phyloP scores from a whole-genome alignment of 192 early-diverging fungal genomes.

The Linnemannia elongata region DNA sequence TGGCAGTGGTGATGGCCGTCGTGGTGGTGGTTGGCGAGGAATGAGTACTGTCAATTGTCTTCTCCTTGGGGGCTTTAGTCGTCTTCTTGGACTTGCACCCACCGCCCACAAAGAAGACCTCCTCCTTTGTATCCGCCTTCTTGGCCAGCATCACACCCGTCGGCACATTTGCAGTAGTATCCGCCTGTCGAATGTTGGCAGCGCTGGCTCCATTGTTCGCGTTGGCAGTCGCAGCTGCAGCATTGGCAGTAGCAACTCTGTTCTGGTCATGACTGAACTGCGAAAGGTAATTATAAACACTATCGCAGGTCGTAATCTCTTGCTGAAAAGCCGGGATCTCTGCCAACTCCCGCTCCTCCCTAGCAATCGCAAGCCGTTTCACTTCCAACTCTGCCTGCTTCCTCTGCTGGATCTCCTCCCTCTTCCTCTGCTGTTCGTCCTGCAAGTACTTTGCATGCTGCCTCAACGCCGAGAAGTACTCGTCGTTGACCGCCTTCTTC shows the following conservation, averaged over 20 bases:
- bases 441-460: slow-evolving; percentile 74
- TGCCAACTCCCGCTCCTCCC: slow-evolving; percentile 83
- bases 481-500: slow-evolving; percentile 71
- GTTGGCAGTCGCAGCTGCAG: slow-evolving; percentile 16
- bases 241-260: slow-evolving; percentile 29
- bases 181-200: slow-evolving; percentile 64
- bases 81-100: slow-evolving; percentile 64
- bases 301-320: slow-evolving; percentile 86
- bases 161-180: slow-evolving; percentile 69
- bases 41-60: slow-evolving; percentile 33
- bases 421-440: slow-evolving; percentile 71
- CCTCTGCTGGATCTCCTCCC: slow-evolving; percentile 70
- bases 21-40: neutral
- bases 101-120: slow-evolving; percentile 75
- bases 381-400: slow-evolving; percentile 73
- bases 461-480: slow-evolving; percentile 76
- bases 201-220: slow-evolving; percentile 44
- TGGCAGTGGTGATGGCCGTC: neutral
- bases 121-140: slow-evolving; percentile 79
- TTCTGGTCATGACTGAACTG: slow-evolving; percentile 29
- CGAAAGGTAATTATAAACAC: slow-evolving; percentile 77
- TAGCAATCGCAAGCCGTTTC: slow-evolving; percentile 70
- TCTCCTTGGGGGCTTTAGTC: slow-evolving; percentile 60
- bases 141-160: slow-evolving; percentile 81
- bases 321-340: slow-evolving; percentile 84